Conservation (phyloP, 768 basidiomycete genomes). For the Crucibulum laeve region DNA sequence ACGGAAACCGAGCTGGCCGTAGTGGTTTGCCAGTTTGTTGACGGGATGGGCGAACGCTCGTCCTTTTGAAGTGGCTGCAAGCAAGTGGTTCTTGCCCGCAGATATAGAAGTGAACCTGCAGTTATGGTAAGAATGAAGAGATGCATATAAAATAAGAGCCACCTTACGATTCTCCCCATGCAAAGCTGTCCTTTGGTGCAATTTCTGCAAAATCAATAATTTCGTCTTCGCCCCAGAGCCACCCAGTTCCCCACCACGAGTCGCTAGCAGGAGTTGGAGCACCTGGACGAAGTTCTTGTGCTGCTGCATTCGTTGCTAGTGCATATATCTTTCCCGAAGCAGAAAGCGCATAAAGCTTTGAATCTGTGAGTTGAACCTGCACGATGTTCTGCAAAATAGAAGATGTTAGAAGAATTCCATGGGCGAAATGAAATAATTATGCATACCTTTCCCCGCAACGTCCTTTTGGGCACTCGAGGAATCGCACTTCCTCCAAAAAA, state of each 20-base stretch:
- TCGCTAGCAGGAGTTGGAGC: conserved; percentile 37
- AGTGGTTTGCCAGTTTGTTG: conserved; percentile 67
- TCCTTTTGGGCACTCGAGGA: conserved; percentile 38
- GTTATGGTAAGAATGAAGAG: neutral
- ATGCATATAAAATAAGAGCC: neutral
- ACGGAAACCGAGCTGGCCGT: conserved; percentile 81
- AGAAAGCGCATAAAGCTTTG: conserved; percentile 74
- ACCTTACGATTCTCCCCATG: conserved; percentile 63
- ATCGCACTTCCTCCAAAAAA: conserved; percentile 38
- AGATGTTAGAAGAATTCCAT: neutral
- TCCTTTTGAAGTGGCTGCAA: conserved; percentile 69
- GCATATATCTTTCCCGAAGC: conserved; percentile 72
- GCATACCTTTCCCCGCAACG: conserved; percentile 62
- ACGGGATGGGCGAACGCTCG: conserved; percentile 79
- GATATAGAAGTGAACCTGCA: conserved; percentile 69
- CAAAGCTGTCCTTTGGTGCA: conserved; percentile 47
- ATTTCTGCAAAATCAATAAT: conserved; percentile 58
- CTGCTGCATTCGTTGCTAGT: conserved; percentile 45
- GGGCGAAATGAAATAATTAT: neutral
- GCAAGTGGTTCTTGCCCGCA: conserved; percentile 66
- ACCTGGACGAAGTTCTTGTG: conserved; percentile 39
- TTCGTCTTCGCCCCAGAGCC: conserved; percentile 52
- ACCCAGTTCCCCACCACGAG: conserved; percentile 60
- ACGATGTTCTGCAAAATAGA: conserved; percentile 56
- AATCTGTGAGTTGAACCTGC: conserved; percentile 53